Base-by-base conservation (phyloP, 345 rosid species). In the Excoecaria cochinchinensis region DNA sequence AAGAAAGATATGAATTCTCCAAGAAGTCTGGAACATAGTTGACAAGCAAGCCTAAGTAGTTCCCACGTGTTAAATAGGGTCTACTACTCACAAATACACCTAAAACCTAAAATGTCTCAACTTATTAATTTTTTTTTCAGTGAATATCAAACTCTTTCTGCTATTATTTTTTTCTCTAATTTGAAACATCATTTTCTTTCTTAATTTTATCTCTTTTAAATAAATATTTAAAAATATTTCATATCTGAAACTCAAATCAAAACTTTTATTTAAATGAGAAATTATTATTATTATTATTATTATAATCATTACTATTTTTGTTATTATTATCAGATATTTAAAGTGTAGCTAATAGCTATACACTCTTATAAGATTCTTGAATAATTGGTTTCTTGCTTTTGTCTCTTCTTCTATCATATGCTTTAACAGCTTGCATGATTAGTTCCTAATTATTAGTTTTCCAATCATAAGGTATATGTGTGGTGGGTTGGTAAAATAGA, bases 371-470 rank as follows among this genome's bases (percentile, higher is more conserved):
- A 62, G 69, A 73, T 48, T 62, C 67, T 12, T 47, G 12, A 46
- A n/a, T 4, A 31, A 31, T 36, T 8, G 2, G 63, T 46, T 42
- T 4, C 15, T 52, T 40, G 52, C 44, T 76, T 47, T 42, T 76
- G 85, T 71, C 85, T 74, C 62, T 66, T 52, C 72, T 60, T 76
- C 67, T 57, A 62, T 73, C 72, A 64, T 63, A 56, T 73, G 52
- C 71, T 19, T 70, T 22, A 13, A 24, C 70, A 76, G 66, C 36
- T 79, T 73, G 73, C 58, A 72, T 58, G 52, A 42, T 77, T 71
- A 67, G 15, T 67, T 31, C 10, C 13, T 36, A 24, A 56, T 57
- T 25, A 36, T 19, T 74, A 53, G 64, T 14, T 64, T 72, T 71
- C 52, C 4, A 74, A 77, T 69, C 76, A 79, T 77, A 77, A 83